A percentile compares a stretch with the other conserved stretches of the same genome.
Conservation (phyloP, 768 basidiomycete species). For the Omphalotus guepiniiformis region DNA sequence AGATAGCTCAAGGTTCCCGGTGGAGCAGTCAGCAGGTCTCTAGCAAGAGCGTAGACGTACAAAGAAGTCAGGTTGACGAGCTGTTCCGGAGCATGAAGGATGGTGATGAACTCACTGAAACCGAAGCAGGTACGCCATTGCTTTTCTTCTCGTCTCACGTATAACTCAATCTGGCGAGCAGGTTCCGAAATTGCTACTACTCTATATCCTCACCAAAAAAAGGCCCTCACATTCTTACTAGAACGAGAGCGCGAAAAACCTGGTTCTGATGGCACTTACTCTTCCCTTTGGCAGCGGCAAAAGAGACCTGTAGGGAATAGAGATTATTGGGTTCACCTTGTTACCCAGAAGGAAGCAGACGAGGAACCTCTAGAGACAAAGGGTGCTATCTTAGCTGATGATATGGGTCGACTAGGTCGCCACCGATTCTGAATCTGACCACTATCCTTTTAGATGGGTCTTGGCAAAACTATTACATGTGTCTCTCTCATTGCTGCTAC, state of each 20-base stretch:
- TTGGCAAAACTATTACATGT: conserved; percentile 96
- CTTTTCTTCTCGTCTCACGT: conserved; percentile 8
- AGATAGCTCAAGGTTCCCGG: conserved; percentile 33
- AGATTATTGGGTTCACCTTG: conserved; percentile 73
- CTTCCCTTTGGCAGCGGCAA: conserved; percentile 68
- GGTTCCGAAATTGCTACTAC: conserved; percentile 73
- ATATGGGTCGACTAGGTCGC: conserved; percentile 54
- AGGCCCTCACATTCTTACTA: conserved; percentile 91
- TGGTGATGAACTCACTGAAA: conserved; percentile 84
- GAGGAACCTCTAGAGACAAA: conserved; percentile 69
- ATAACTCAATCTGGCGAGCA: conserved; percentile 22
- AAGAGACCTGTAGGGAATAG: conserved; percentile 37
- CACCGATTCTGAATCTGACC: conserved; percentile 12
- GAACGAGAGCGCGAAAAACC: conserved; percentile 75
- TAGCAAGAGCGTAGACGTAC: conserved; percentile 84
- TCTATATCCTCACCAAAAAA: conserved; percentile 97
- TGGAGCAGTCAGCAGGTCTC: conserved; percentile 57
- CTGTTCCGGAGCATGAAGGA: conserved; percentile 85
- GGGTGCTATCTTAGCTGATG: conserved; percentile 93
- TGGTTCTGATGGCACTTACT: conserved; percentile 54
- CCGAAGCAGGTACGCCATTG: conserved; percentile 70
- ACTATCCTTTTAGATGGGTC: conserved; percentile 76
- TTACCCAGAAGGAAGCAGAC: conserved; percentile 75
- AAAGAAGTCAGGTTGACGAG: conserved; percentile 90
- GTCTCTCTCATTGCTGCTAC: conserved; percentile 92